phyloP scores from a whole-genome alignment of 345 rosid species.

The Melastoma malabathricum region DNA sequence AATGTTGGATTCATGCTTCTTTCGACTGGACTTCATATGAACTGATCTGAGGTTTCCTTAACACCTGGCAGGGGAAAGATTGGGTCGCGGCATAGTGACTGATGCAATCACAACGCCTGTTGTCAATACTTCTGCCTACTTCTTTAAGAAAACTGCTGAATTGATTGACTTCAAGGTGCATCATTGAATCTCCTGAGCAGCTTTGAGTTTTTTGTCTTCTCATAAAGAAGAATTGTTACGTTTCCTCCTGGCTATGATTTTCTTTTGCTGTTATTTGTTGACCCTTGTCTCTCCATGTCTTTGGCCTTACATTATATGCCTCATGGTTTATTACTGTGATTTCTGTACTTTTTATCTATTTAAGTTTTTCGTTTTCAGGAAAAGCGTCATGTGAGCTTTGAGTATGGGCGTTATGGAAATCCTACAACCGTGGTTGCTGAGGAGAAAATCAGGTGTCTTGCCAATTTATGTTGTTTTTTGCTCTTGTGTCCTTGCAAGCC shows the following conservation, averaged over 20 bases:
- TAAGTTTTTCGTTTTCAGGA: slow-evolving; percentile 31
- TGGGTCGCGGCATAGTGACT: slow-evolving; percentile 89
- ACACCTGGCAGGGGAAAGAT: slow-evolving; percentile 56
- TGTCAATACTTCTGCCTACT: slow-evolving; percentile 85
- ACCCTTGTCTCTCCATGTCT: no score
- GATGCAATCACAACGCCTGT: slow-evolving; percentile 97
- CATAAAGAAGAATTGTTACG: no score
- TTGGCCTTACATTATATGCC: no score
- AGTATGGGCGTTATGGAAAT: slow-evolving; percentile 97
- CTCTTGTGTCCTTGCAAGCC: slow-evolving; percentile 5
- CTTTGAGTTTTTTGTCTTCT: no score
- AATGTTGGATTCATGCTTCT: not conserved
- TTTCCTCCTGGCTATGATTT: no score
- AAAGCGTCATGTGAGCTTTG: slow-evolving; percentile 71
- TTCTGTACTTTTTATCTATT: not conserved
- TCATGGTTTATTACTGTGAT: no score
- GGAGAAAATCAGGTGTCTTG: slow-evolving; percentile 70
- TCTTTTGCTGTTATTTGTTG: no score
- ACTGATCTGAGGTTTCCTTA: not conserved
- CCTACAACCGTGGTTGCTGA: slow-evolving; percentile 79
- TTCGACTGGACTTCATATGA: not conserved
- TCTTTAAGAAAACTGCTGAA: slow-evolving; percentile 76
- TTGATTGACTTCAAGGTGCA: slow-evolving; percentile 88
- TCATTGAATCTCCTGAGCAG: not conserved
- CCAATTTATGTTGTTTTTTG: not conserved